Evolutionary conservation across 2,329 filamentous ascomycete genomes (phyloP).

Genomic region (Aspergillus uvarum): DNA sequence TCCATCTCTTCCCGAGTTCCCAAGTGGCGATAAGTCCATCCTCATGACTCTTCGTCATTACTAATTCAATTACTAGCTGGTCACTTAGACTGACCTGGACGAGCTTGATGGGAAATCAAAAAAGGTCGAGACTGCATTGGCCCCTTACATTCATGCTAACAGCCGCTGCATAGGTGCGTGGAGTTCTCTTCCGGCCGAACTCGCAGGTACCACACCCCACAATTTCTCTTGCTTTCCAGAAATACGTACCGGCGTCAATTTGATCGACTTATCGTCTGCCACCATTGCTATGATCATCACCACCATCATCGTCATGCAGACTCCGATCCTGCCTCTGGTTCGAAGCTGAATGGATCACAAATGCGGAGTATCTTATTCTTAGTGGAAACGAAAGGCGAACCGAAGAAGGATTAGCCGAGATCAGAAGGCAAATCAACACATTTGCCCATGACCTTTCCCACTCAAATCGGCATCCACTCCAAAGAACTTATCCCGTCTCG

Average conservation of each 20-base stretch:
- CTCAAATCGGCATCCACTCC: slow-evolving; percentile 8
- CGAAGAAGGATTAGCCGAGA: slow-evolving; percentile 4
- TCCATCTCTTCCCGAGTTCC: background rate
- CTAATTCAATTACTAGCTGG: background rate
- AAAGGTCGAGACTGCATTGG: background rate
- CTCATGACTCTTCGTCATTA: too few species aligned
- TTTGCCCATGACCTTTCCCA: slow-evolving; percentile 1
- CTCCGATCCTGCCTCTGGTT: background rate
- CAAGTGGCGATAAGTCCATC: background rate
- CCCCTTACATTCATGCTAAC: background rate
- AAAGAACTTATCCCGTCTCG: slow-evolving; percentile 16
- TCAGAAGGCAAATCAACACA: slow-evolving; percentile 1
- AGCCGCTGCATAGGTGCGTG: background rate
- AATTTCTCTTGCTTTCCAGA: background rate
- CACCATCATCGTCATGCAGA: background rate
- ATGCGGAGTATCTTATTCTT: background rate
- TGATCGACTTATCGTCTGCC: background rate
- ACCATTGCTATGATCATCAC: background rate
- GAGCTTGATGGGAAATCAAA: background rate
- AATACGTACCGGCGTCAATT: background rate
- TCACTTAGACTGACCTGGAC: background rate
- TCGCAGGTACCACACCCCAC: background rate
- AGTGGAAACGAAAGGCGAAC: background rate
- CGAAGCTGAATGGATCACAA: background rate
- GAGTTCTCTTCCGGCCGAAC: background rate